Evolutionary conservation across 306 rosid species (phyloP).

Genomic region (Dalbergia oliveri): DNA sequence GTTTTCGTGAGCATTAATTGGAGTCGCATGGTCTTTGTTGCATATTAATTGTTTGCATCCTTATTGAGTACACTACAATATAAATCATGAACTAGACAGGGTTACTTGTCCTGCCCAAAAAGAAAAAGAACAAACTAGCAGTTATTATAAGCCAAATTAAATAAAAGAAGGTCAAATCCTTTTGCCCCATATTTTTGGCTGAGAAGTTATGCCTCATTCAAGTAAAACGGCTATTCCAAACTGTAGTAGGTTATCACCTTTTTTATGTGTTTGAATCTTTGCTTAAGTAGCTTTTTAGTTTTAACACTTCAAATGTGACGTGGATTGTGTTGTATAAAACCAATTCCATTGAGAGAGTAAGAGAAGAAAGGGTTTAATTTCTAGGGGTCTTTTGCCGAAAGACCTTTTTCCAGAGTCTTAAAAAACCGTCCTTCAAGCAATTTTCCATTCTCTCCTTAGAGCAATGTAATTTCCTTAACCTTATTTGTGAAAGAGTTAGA

Average conservation of each 20-base stretch:
- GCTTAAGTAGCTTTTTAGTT: constrained; percentile 55
- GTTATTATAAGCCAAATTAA: constrained; percentile 31
- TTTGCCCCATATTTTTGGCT: constrained; percentile 36
- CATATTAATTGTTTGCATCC: neutral
- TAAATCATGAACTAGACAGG: too few species aligned
- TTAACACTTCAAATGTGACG: constrained; percentile 59
- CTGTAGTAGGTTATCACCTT: constrained; percentile 15
- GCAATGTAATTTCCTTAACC: constrained; percentile 40
- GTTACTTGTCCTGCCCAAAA: neutral
- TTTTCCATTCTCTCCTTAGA: constrained; percentile 50
- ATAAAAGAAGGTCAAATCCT: constrained; percentile 53
- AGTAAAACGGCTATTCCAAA: constrained; percentile 49
- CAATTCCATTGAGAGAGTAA: constrained; percentile 44
- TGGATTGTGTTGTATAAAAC: constrained; percentile 59
- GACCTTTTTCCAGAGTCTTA: constrained; percentile 61
- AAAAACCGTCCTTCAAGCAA: constrained; percentile 45
- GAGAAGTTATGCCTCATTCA: constrained; percentile 46
- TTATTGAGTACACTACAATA: too few species aligned
- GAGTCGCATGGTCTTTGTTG: neutral
- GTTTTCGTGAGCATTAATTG: neutral
- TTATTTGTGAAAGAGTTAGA: constrained; percentile 41
- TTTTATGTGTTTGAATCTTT: constrained; percentile 47
- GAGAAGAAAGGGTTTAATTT: constrained; percentile 42
- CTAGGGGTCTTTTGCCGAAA: constrained; percentile 67
- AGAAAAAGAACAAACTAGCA: constrained; percentile 4